Base-by-base conservation (phyloP, 1,284 basidiomycete genomes). In the Rhodotorula sp. region DNA sequence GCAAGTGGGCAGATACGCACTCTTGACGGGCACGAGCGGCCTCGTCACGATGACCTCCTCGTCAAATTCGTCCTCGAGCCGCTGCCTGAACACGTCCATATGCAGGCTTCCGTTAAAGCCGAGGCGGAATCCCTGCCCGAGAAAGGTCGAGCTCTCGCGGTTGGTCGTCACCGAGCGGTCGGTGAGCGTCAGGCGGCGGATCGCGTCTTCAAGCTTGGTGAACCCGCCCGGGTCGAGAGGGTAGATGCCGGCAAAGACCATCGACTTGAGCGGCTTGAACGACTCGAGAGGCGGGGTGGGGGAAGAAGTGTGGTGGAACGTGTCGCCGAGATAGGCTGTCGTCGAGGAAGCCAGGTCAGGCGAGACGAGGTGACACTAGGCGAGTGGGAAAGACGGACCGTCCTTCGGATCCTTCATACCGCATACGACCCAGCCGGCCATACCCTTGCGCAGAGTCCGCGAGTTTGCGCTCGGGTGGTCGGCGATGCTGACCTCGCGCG, bases 381-480 rank as follows among this genome's bases (percentile, higher is more conserved):
- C 41, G 16, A 4, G 14, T 23, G 16, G 49, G n/a, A 49, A 19
- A 17, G 4, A 64, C 80, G 61, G 66, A 93, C 94, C 95, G 85
- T 99, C 96, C n/a, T 89, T 88, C 21, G 92, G 92, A 78, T 98
- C 91, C 81, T 98, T 99, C 96, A 99, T 99, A 79, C 93, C 97
- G 82, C 94, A 97, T 3, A 77, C 77, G 52, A 79, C 41, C 76
- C 78, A 71, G 58, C 82, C 68, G 70, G 76, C 73, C 74, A 75
- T 78, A 34, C 71, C 78, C 61, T 65, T 78, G 21, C 71, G 55
- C 17, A 74, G 58, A 0, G 59, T 62, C n/a, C 68, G 70, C 10
- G 52, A 64, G 10, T 49, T 67, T 19, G 54, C 56, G 53, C 69
- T 58, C 0, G 66, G 66, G 49, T 67, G 54, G 23, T 71, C 65